Percentiles rank a stretch among this genome's conserved stretches.
phyloP scores from a whole-genome alignment of 106 monocot genomes.

The Dioscorea alata region DNA sequence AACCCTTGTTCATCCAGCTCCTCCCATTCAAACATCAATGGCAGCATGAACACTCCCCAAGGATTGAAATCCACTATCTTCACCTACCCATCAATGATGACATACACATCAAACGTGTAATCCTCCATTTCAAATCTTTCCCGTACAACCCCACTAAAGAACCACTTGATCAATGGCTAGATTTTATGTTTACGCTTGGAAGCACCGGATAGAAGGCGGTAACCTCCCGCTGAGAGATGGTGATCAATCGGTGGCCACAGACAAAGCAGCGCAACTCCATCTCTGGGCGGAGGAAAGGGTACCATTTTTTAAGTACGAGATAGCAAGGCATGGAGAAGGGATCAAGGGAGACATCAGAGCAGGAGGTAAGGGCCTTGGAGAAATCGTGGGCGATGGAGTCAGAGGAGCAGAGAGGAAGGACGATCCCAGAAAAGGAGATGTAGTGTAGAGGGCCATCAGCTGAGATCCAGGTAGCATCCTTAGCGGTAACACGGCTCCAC shows the following conservation, averaged over 20 bases:
- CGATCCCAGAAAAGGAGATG: slow-evolving; percentile 62
- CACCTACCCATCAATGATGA: slow-evolving; percentile 37
- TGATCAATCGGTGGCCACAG: slow-evolving; percentile 28
- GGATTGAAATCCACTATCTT: slow-evolving; percentile 92
- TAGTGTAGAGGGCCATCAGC: slow-evolving; percentile 57
- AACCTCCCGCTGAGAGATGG: slow-evolving; percentile 68
- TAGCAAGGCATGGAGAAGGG: slow-evolving; percentile 10
- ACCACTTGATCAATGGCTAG: slow-evolving; percentile 23
- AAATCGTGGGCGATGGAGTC: slow-evolving; percentile 73
- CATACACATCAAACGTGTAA: slow-evolving; percentile 81
- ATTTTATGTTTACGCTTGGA: slow-evolving; percentile 39
- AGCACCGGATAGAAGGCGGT: slow-evolving; percentile 78
- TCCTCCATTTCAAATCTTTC: slow-evolving; percentile 40
- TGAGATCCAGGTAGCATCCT: slow-evolving; percentile 77
- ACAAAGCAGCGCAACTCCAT: slow-evolving; percentile 94
- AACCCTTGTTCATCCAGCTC: slow-evolving; percentile 47
- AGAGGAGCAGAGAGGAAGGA: slow-evolving; percentile 76
- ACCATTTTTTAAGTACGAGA: slow-evolving; percentile 78
- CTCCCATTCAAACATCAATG: slow-evolving; percentile 76
- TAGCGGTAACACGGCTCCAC: slow-evolving; percentile 77
- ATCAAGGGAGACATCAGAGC: slow-evolving; percentile 9
- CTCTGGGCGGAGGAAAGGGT: slow-evolving; percentile 52
- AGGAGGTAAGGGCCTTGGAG: slow-evolving; percentile 38
- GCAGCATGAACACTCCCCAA: slow-evolving; percentile 76
- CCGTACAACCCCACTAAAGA: slow-evolving; percentile 50